Percentiles rank a stretch among this genome's conserved stretches.
Evolutionary conservation across 257 asterid genomes (phyloP).

Genomic region (Ilex asprella): DNA sequence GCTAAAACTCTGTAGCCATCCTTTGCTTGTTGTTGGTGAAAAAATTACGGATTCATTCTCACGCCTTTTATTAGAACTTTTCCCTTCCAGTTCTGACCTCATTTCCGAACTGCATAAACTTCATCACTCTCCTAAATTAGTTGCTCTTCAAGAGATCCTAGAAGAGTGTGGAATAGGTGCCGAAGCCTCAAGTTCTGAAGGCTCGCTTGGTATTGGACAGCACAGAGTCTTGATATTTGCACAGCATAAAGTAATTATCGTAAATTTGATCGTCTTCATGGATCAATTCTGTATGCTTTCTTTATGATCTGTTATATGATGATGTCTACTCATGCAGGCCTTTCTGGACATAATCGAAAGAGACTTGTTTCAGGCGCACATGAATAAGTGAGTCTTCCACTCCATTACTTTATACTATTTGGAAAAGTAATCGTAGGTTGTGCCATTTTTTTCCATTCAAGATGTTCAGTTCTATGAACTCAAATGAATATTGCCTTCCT

Average conservation of each 20-base stretch:
- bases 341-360: slow-evolving; percentile 81
- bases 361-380: slow-evolving; percentile 80
- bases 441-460: no score
- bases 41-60: slow-evolving; percentile 68
- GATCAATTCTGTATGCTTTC: slow-evolving; percentile 7
- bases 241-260: slow-evolving; percentile 73
- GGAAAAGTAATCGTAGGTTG: no score
- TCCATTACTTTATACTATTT: neutral
- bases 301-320: slow-evolving; percentile 11
- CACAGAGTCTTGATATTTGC: slow-evolving; percentile 95
- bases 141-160: slow-evolving; percentile 96
- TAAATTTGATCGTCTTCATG: neutral
- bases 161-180: slow-evolving; percentile 99
- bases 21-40: slow-evolving; percentile 82
- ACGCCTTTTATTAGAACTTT: slow-evolving; percentile 61
- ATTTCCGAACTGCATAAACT: slow-evolving; percentile 77
- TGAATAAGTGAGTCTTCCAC: slow-evolving; percentile 67
- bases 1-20: slow-evolving; percentile 97
- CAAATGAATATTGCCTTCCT: no score
- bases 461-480: no score
- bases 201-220: slow-evolving; percentile 67
- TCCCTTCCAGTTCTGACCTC: slow-evolving; percentile 58
- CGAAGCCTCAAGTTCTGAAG: slow-evolving; percentile 77
- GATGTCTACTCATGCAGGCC: slow-evolving; percentile 58
- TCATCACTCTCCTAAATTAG: slow-evolving; percentile 92